Conservation (phyloP, 371 early-diverging fungal genomes). For the Lichtheimia corymbifera region DNA sequence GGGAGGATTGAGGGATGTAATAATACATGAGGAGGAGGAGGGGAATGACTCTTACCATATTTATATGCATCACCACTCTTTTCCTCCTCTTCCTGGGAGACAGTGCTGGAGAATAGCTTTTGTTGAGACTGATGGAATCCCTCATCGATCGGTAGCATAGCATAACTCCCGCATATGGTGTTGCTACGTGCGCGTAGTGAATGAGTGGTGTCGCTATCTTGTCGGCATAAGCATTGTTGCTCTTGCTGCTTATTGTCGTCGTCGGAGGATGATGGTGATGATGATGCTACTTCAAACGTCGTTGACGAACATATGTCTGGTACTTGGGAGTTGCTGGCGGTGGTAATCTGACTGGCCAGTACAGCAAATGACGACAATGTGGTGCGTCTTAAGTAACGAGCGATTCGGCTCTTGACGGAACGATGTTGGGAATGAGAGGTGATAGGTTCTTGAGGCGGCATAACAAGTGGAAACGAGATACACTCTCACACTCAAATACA, state of each 20-base stretch:
- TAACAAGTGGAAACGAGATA: too few relatives aligned
- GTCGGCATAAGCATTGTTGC: background rate
- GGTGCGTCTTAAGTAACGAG: background rate
- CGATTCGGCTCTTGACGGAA: conserved; percentile 4
- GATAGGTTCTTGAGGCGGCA: too few relatives aligned
- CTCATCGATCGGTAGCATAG: conserved; percentile 18
- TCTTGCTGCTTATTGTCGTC: background rate
- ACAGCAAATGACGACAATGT: background rate
- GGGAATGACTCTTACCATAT: too few relatives aligned
- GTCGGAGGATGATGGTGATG: background rate
- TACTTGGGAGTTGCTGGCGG: background rate
- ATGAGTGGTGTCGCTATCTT: too few relatives aligned
- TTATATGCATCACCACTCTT: too few relatives aligned
- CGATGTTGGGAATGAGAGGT: background rate
- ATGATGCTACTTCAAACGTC: background rate
- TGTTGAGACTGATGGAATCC: conserved; percentile 25
- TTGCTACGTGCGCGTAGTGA: too few relatives aligned
- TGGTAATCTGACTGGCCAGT: background rate
- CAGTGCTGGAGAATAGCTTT: conserved; percentile 3
- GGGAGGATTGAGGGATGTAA: conserved; percentile 2
- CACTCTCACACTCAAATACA: too few relatives aligned
- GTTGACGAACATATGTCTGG: too few relatives aligned
- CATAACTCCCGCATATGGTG: conserved; percentile 2
- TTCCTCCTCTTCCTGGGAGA: too few relatives aligned
- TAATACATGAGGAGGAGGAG: background rate